These are phyloP conservation scores for Russula sp. DNA, from an alignment of 768 basidiomycete species.

Conservation along the genomic window DNA sequence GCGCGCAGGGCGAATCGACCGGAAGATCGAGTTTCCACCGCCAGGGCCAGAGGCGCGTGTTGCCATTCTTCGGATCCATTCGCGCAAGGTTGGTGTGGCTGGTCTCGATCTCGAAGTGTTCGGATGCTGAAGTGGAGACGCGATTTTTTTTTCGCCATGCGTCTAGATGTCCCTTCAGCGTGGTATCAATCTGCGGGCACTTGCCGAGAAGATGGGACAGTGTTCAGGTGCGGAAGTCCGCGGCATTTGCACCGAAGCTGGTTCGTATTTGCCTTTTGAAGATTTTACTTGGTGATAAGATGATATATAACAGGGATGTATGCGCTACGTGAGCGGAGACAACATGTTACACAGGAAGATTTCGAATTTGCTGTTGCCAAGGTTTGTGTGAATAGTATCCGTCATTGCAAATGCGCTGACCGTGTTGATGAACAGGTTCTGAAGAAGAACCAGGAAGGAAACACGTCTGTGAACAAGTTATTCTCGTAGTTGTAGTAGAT, in stretches of 20 bases:
- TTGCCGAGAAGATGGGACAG: constrained; percentile 99
- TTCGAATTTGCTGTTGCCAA: constrained; percentile 99
- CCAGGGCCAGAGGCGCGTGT: constrained; percentile 96
- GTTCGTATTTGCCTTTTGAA: constrained; percentile 41
- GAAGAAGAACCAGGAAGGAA: constrained; percentile 96
- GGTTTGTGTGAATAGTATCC: constrained; percentile 43
- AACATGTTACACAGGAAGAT: constrained; percentile 98
- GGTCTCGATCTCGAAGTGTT: neutral
- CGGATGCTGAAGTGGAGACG: constrained; percentile 2
- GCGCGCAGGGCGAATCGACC: constrained; percentile 92
- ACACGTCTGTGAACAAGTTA: constrained; percentile 91
- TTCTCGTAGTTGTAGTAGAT: constrained; percentile 77
- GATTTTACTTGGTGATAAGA: constrained; percentile 4
- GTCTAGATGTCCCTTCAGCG: constrained; percentile 92
- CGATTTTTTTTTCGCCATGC: neutral
- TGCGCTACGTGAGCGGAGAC: constrained; percentile 88
- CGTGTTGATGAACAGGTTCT: constrained; percentile 50
- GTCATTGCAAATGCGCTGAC: neutral
- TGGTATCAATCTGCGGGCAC: constrained; percentile 91
- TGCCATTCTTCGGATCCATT: constrained; percentile 95
- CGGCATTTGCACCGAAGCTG: constrained; percentile 97
- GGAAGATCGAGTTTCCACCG: constrained; percentile 98
- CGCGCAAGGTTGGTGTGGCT: constrained; percentile 65
- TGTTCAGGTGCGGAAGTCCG: constrained; percentile 97
- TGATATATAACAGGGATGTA: constrained; percentile 71